These are phyloP conservation scores for Hericium erinaceus DNA, from an alignment of 768 basidiomycete species.

Conservation along the genomic window DNA sequence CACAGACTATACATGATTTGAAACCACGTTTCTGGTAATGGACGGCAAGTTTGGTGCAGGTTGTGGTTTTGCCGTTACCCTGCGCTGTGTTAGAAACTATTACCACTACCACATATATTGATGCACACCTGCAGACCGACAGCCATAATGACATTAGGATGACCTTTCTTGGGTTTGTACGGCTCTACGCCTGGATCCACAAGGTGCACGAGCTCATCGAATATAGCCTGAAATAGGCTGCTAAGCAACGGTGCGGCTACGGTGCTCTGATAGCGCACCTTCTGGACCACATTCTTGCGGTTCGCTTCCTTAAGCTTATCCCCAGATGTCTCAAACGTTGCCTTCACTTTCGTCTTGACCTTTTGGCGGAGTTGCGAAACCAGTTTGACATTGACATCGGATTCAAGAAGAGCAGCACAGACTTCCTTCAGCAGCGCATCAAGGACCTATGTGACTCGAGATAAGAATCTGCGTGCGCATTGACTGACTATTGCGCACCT, in stretches of 20 bases:
- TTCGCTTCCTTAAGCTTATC: constrained; percentile 76
- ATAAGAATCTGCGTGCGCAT: constrained; percentile 3
- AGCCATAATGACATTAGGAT: constrained; percentile 92
- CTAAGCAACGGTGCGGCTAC: neutral
- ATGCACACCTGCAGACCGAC: constrained; percentile 81
- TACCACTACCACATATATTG: neutral
- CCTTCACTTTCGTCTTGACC: constrained; percentile 86
- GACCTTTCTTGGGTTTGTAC: constrained; percentile 94
- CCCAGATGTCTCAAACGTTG: constrained; percentile 55
- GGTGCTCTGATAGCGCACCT: constrained; percentile 38
- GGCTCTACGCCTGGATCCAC: constrained; percentile 95
- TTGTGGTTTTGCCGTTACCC: constrained; percentile 99
- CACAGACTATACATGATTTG: constrained; percentile 95
- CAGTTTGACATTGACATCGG: constrained; percentile 97
- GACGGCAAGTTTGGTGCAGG: constrained; percentile 96
- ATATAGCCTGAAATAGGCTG: constrained; percentile 62
- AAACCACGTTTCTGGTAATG: constrained; percentile 96
- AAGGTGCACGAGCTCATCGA: constrained; percentile 89
- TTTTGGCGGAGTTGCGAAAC: constrained; percentile 81
- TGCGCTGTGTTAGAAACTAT: constrained; percentile 22
- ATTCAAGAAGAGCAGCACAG: constrained; percentile 85
- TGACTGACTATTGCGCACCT: constrained; percentile 36
- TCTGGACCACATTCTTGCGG: constrained; percentile 84
- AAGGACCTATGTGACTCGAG: constrained; percentile 54
- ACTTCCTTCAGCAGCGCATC: constrained; percentile 94